Evolutionary conservation across 1,284 basidiomycete genomes (phyloP).

Genomic region (Tilletiaria anomala): DNA sequence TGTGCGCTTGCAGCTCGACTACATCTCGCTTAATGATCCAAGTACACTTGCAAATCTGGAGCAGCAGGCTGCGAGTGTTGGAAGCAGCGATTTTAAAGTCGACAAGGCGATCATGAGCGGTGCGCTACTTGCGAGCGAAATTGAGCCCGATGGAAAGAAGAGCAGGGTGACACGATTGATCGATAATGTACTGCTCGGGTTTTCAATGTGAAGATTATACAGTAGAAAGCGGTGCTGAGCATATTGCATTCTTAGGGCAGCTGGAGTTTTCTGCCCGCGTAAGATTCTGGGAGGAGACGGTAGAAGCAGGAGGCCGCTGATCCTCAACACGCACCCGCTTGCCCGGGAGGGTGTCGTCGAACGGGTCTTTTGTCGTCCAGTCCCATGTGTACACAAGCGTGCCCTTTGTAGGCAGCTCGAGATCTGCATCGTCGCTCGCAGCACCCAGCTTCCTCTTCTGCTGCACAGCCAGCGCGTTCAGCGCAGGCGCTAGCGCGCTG

Average conservation of each 20-base stretch:
- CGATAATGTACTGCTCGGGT: slow-evolving; percentile 73
- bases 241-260: too few relatives aligned
- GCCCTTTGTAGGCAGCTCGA: slow-evolving; percentile 2
- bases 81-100: too few relatives aligned
- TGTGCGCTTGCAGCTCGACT: slow-evolving; percentile 59
- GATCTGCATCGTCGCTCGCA: slow-evolving; percentile 10
- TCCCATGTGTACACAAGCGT: slow-evolving; percentile 31
- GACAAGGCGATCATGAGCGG: slow-evolving; percentile 42
- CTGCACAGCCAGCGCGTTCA: slow-evolving; percentile 18
- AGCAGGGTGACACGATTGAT: slow-evolving; percentile 70
- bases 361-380: slow-evolving; percentile 17
- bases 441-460: slow-evolving; percentile 10
- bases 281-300: too few relatives aligned
- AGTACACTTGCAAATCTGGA: slow-evolving; percentile 48
- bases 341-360: slow-evolving; percentile 12
- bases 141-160: slow-evolving; percentile 50
- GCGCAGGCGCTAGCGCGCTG: slow-evolving; percentile 17
- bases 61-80: slow-evolving; percentile 44
- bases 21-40: slow-evolving; percentile 75
- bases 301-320: too few relatives aligned
- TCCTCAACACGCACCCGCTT: too few relatives aligned
- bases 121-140: slow-evolving; percentile 70
- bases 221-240: too few relatives aligned
- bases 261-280: too few relatives aligned
- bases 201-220: slow-evolving; percentile 12